Base-by-base conservation (phyloP, 768 basidiomycete species). In the Kwoniella shandongensis region DNA sequence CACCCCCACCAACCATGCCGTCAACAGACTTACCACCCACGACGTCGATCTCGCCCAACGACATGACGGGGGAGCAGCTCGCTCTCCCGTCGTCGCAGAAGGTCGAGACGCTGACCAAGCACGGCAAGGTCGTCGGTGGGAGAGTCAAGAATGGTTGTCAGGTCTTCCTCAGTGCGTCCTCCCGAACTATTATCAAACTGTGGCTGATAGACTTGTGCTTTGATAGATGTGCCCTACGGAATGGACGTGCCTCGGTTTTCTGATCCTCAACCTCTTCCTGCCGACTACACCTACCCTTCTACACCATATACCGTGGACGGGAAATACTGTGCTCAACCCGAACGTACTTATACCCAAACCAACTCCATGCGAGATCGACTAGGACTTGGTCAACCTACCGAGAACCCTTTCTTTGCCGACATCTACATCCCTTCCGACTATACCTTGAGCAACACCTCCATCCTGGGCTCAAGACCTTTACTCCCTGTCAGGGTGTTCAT, bases 161-260 rank as follows among this genome's bases (percentile, higher is more conserved):
- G 18, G 67, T 66, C 5, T 70, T 64, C 29, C 58, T 70, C 39
- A 70, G 65, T 66, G 56, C 26, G 25, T n/a, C 35, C 40, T n/a
- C 6, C 7, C n/a, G 40, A 8, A 18, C 32, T 32, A 22, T 18
- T 38, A 20, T 39, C 40, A 7, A 23, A 44, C 13, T 42, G 30
- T 47, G n/a, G n/a, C n/a, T n/a, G n/a, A n/a, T n/a, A n/a, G n/a
- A n/a, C n/a, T n/a, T n/a, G n/a, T n/a, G n/a, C n/a, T n/a, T n/a
- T n/a, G n/a, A 6, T 32, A 89, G 87, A 89, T 78, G 78, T 89
- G 50, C 86, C 87, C 4, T 89, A 86, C 68, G 87, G 85, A 2
- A 72, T 86, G 15, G 83, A 86, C 26, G 86, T 86, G 0, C 74
- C 68, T 13, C 80, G 87, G 23, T 89, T 88, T 63, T 77, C 83